Evolutionary conservation across 106 monocot genomes (phyloP).

Genomic region (Dioscorea dumetorum): DNA sequence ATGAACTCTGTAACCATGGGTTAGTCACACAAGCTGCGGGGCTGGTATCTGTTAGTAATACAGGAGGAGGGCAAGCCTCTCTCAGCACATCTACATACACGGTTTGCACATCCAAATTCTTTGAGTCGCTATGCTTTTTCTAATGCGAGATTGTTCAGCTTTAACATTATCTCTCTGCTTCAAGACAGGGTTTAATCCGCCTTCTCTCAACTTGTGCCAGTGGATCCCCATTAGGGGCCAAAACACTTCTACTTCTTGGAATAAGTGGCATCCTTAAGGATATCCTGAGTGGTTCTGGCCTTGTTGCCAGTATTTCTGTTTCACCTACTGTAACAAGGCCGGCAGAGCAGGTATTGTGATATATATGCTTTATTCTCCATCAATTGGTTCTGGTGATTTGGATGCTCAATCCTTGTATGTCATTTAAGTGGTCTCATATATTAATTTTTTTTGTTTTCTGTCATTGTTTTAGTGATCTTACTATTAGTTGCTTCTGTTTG

Average conservation of each 20-base stretch:
- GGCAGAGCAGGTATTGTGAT: conserved; percentile 71
- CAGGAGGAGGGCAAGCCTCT: conserved; percentile 84
- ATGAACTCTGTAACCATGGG: conserved; percentile 89
- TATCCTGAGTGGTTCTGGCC: conserved; percentile 80
- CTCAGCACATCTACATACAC: conserved; percentile 89
- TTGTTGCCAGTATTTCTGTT: conserved; percentile 66
- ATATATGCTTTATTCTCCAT: background rate
- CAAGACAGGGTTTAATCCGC: conserved; percentile 74
- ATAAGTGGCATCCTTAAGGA: conserved; percentile 91
- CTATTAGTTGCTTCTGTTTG: no score
- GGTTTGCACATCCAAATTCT: conserved; percentile 14
- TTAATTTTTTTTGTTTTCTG: no score
- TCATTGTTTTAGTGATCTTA: no score
- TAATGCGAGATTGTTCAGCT: background rate
- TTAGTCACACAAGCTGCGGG: conserved; percentile 85
- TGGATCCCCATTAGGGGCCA: conserved; percentile 81
- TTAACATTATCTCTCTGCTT: conserved; percentile 3
- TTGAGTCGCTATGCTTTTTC: background rate
- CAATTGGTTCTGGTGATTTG: no score
- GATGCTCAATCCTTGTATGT: no score
- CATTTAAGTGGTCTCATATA: no score
- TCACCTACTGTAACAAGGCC: conserved; percentile 90
- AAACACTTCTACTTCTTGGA: conserved; percentile 87
- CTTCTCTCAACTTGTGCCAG: conserved; percentile 95
- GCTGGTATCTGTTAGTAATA: conserved; percentile 74